Conservation (phyloP, 495 filamentous ascomycete species). For the Lasiosphaeria hispida region DNA sequence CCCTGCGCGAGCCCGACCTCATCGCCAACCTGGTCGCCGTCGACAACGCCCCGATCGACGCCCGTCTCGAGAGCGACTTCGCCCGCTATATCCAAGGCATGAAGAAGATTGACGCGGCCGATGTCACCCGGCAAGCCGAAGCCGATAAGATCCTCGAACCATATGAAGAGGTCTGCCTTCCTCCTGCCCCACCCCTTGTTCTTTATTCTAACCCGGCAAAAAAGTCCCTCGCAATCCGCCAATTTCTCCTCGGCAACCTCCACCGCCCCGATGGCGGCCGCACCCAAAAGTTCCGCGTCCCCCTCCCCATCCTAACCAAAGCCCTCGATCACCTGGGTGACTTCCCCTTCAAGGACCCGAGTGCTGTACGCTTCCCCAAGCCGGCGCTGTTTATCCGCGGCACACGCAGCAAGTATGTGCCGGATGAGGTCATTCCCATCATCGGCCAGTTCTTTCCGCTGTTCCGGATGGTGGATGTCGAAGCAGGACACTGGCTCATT, state of each 20-base stretch:
- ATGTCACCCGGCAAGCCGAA: conserved; percentile 65
- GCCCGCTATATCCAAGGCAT: conserved; percentile 80
- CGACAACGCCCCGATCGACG: conserved; percentile 90
- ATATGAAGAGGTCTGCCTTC: conserved; percentile 64
- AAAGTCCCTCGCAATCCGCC: conserved; percentile 72
- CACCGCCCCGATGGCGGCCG: conserved; percentile 40
- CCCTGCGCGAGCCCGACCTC: conserved; percentile 63
- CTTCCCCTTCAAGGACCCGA: conserved; percentile 76
- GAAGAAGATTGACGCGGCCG: conserved; percentile 69
- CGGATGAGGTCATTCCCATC: conserved; percentile 80
- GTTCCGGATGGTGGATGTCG: conserved; percentile 76
- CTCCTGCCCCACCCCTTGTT: neutral
- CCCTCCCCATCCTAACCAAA: conserved; percentile 37
- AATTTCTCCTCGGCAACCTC: conserved; percentile 93
- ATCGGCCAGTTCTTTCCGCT: conserved; percentile 88
- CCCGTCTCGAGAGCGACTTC: conserved; percentile 69
- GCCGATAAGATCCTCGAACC: conserved; percentile 75
- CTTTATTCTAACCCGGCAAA: neutral
- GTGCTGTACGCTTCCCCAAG: conserved; percentile 61
- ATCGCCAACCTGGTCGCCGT: conserved; percentile 74
- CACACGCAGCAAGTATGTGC: conserved; percentile 78
- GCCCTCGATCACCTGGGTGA: conserved; percentile 64
- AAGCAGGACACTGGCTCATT: conserved; percentile 92
- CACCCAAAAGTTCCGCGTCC: conserved; percentile 45
- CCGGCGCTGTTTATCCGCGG: conserved; percentile 83